Conservation (phyloP, 805 yeast genomes). For the Yarrowia deformans region DNA sequence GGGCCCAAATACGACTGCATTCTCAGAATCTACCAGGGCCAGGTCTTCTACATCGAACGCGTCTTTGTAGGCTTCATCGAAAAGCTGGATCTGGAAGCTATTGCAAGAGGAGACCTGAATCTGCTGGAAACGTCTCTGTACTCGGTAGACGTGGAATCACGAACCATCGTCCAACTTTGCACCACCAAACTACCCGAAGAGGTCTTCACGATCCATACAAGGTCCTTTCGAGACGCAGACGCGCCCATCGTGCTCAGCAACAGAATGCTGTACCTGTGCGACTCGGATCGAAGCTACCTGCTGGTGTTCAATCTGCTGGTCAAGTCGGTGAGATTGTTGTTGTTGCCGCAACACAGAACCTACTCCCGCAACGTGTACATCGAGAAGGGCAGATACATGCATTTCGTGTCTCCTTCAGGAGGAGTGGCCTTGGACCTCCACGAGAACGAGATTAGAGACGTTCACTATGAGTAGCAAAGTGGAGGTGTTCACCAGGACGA, state of each 20-base stretch:
- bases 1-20: slow-evolving; percentile 2
- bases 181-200: slow-evolving; percentile 10
- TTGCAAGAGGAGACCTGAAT: not conserved
- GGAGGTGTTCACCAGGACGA: too few species aligned
- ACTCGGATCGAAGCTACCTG: slow-evolving; percentile 3
- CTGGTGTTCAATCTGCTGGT: slow-evolving; percentile 4
- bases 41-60: slow-evolving; percentile 10
- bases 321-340: slow-evolving; percentile 6
- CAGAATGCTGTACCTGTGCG: slow-evolving; percentile 12
- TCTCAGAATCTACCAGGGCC: slow-evolving; percentile 6
- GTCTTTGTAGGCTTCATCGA: slow-evolving; percentile 4
- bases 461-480: not conserved
- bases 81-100: not conserved
- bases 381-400: slow-evolving; percentile 2
- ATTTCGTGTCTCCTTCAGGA: not conserved
- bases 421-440: slow-evolving; percentile 7
- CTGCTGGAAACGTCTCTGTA: not conserved
- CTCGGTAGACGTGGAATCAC: not conserved
- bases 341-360: slow-evolving; percentile 1
- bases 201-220: not conserved
- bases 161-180: not conserved
- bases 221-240: slow-evolving; percentile 2
- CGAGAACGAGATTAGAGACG: slow-evolving; percentile 10
- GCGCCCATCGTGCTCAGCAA: slow-evolving; percentile 11
- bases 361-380: slow-evolving; percentile 22